A percentile compares a stretch with the other conserved stretches of the same genome.
phyloP scores from a whole-genome alignment of 768 basidiomycete species.

The Lanmaoa pseudosensibilis region DNA sequence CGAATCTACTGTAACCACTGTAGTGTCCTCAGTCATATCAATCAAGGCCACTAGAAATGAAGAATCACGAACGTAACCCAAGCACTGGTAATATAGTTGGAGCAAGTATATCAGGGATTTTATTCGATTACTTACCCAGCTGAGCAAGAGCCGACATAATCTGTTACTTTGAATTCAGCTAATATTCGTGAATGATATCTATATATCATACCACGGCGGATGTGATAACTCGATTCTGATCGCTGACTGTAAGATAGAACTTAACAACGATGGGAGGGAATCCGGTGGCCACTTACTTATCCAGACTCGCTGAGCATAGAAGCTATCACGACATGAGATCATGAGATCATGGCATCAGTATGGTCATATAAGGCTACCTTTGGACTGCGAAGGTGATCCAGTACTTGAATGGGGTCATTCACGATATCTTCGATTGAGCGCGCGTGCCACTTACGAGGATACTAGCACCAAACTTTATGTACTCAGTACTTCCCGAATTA shows the following conservation, averaged over 20 bases:
- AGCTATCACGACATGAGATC: conserved; percentile 2
- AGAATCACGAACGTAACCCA: conserved; percentile 15
- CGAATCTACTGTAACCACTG: conserved; percentile 6
- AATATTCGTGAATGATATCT: no score
- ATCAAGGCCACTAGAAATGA: neutral
- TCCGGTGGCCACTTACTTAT: conserved; percentile 19
- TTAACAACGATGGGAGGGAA: neutral
- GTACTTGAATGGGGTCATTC: conserved; percentile 11
- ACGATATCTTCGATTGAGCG: neutral
- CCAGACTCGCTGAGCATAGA: conserved; percentile 29
- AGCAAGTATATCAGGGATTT: neutral
- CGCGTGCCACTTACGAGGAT: conserved; percentile 3
- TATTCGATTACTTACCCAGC: conserved; percentile 6
- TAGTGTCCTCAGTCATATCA: neutral
- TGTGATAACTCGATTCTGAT: conserved; percentile 15
- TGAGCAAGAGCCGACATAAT: conserved; percentile 9
- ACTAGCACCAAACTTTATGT: neutral
- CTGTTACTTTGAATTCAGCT: conserved; percentile 5
- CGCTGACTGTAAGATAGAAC: conserved; percentile 16
- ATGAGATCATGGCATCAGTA: no score
- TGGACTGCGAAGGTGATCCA: conserved; percentile 23
- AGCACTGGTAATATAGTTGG: conserved; percentile 5
- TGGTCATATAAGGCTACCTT: conserved; percentile 4
- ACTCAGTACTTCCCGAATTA: neutral
- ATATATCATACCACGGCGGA: conserved; percentile 13